These are phyloP conservation scores for Eutrema heterophyllum DNA, from an alignment of 345 rosid species.

Conservation along the genomic window DNA sequence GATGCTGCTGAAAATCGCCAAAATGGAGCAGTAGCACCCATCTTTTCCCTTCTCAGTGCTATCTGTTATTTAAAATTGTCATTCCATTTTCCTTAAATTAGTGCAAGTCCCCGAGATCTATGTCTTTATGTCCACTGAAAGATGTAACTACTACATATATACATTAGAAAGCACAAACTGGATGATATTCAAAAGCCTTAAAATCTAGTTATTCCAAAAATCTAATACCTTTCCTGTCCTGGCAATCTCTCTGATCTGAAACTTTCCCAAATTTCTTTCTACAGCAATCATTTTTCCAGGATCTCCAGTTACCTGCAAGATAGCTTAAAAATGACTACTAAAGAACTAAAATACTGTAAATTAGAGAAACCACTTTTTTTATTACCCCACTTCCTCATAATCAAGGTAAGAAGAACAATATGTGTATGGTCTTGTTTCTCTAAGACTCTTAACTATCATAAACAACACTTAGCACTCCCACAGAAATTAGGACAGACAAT, in stretches of 20 bases:
- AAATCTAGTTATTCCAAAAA: not conserved
- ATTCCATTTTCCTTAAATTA: conserved; percentile 1
- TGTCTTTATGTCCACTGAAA: conserved; percentile 9
- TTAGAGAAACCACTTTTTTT: not conserved
- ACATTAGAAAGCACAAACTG: conserved; percentile 6
- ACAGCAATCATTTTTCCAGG: conserved; percentile 96
- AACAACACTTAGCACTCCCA: conserved; percentile 1
- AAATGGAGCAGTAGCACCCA: conserved; percentile 93
- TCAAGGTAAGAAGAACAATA: conserved; percentile 1
- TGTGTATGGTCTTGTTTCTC: not conserved
- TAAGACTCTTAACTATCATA: not conserved
- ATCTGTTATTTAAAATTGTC: conserved; percentile 43
- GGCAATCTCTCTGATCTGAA: conserved; percentile 87
- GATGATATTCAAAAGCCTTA: not conserved
- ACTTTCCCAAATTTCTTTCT: conserved; percentile 76
- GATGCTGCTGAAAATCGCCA: conserved; percentile 98
- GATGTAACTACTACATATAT: not conserved
- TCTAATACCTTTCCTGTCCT: conserved; percentile 60
- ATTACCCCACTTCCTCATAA: not conserved
- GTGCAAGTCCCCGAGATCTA: not conserved
- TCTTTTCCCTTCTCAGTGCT: conserved; percentile 86
- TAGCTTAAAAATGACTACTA: not conserved
- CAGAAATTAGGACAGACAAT: not conserved
- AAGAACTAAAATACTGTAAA: not conserved
- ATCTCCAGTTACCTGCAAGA: conserved; percentile 84